Evolutionary conservation across 2,329 filamentous ascomycete genomes (phyloP).

Genomic region (Hypoxylon sp.): DNA sequence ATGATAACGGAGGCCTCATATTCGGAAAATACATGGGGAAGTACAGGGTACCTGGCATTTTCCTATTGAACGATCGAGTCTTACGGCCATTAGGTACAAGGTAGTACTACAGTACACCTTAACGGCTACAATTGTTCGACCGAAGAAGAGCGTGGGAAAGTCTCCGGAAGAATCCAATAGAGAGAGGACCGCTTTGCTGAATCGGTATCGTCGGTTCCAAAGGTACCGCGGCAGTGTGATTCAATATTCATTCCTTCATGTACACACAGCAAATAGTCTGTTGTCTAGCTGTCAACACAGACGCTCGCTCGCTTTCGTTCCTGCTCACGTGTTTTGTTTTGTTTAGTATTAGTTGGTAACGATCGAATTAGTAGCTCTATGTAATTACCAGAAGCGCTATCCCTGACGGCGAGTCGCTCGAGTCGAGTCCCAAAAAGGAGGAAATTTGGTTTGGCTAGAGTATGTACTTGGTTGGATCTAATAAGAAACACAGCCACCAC

Average conservation of each 20-base stretch:
- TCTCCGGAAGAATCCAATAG: slow-evolving; percentile 33
- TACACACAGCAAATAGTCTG: too few species aligned
- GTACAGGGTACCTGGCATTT: slow-evolving; percentile 15
- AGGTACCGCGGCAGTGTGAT: slow-evolving; percentile 19
- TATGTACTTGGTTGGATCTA: slow-evolving; percentile 19
- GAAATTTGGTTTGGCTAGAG: slow-evolving; percentile 21
- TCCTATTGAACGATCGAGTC: slow-evolving; percentile 1
- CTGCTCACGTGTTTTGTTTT: slow-evolving; percentile 19
- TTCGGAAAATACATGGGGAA: slow-evolving; percentile 23
- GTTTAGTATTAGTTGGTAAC: slow-evolving; percentile 14
- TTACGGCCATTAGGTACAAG: slow-evolving; percentile 5
- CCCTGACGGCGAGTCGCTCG: slow-evolving; percentile 21
- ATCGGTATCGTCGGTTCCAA: slow-evolving; percentile 22
- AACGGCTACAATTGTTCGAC: slow-evolving; percentile 31
- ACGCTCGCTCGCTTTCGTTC: background rate
- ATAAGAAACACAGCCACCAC: slow-evolving; percentile 26
- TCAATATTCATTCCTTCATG: too few species aligned
- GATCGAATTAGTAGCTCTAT: slow-evolving; percentile 6
- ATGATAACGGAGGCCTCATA: background rate
- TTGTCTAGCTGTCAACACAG: slow-evolving; percentile 5
- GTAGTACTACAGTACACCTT: too few species aligned
- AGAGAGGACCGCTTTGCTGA: slow-evolving; percentile 13
- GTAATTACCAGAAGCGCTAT: slow-evolving; percentile 15
- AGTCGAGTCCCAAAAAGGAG: slow-evolving; percentile 4
- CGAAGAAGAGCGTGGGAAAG: slow-evolving; percentile 13